Percentiles rank a stretch among this genome's conserved stretches.
Evolutionary conservation across 2,329 filamentous ascomycete species (phyloP).

Genomic region (Monascus ruber): DNA sequence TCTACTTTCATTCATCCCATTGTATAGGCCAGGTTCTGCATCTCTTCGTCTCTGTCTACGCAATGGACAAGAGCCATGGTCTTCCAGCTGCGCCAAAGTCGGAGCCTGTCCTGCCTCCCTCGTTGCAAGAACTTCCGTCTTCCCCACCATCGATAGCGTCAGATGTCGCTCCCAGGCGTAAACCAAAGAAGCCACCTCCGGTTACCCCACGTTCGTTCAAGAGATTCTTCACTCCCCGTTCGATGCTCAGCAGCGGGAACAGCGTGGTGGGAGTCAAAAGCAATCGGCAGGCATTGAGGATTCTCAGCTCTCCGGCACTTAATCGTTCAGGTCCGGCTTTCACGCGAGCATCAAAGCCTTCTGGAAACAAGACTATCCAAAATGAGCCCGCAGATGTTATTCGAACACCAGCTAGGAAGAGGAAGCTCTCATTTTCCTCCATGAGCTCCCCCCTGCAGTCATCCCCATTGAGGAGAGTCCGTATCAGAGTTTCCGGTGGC

Average conservation of each 20-base stretch:
- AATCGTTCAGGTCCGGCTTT: conserved; percentile 33
- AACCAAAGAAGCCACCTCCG: conserved; percentile 34
- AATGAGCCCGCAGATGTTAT: conserved; percentile 19
- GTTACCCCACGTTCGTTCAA: conserved; percentile 41
- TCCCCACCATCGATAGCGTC: conserved; percentile 32
- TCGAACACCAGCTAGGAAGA: conserved; percentile 33
- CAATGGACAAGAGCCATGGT: conserved; percentile 21
- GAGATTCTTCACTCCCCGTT: conserved; percentile 40
- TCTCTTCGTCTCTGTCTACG: conserved; percentile 12
- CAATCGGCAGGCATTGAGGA: conserved; percentile 33
- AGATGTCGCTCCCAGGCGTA: conserved; percentile 24
- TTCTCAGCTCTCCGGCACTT: conserved; percentile 32
- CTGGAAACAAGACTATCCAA: conserved; percentile 14
- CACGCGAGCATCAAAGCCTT: conserved; percentile 24
- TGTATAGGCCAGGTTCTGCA: conserved; percentile 6
- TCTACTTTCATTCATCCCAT: conserved; percentile 1
- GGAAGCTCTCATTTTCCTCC: conserved; percentile 35
- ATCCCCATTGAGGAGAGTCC: conserved; percentile 35
- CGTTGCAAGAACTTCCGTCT: conserved; percentile 26
- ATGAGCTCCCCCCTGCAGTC: conserved; percentile 39
- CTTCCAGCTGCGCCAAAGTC: conserved; percentile 23
- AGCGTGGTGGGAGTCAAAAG: conserved; percentile 25
- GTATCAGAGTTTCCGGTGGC: conserved; percentile 19
- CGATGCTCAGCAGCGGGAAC: conserved; percentile 24
- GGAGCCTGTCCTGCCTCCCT: conserved; percentile 21